Base-by-base conservation (phyloP, 2,329 filamentous ascomycete genomes). In the Plenodomus biglobosus region DNA sequence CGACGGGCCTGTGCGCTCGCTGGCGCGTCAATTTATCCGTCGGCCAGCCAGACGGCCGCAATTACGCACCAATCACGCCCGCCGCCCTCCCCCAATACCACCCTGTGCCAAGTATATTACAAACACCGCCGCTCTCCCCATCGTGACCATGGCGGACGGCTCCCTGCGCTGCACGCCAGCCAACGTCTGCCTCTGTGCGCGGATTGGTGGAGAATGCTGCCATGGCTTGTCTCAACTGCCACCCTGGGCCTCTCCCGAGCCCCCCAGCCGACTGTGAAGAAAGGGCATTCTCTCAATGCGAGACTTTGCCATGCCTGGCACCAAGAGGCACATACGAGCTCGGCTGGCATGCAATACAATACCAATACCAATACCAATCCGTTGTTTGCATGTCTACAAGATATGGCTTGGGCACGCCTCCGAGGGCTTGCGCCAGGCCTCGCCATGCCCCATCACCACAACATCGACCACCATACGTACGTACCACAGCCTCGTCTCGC, bases 61-160 rank as follows among this genome's bases (percentile, higher is more conserved):
- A 65, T 68, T 63, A 64, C 54, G 62, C 65, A 66, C 65, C 65
- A 68, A 68, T 68, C 48, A 55, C 11, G 1, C 22, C 40, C 43
- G 45, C 40, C 40, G 46, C 46, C 42, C 43, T 44, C 43, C 30
- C 46, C 44, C 47, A 50, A 46, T 43, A 38, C 55, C 35, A 38
- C 43, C 32, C 42, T 47, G 20, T 44, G 61, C 61, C 60, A 62
- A 65, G 58, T 36, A 43, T 46, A 38, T 30, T 37, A 30, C 36
- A 38, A 41, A 50, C 51, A 42, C 42, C 24, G 38, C 35, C 39
- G 42, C 52, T 37, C 47, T 42, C 38, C 49, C 40, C 39, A 39
- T 55, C 50, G 45, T 44, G 47, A 56, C 45, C n/a, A 51, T 54
- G 66, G 61, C 59, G 63, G 60, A 60, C 61, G 57, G 58, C 48